Percentiles rank a stretch among this genome's conserved stretches.
phyloP scores from a whole-genome alignment of 2,329 filamentous ascomycete genomes.

The Hymenoscyphus fructigenus region DNA sequence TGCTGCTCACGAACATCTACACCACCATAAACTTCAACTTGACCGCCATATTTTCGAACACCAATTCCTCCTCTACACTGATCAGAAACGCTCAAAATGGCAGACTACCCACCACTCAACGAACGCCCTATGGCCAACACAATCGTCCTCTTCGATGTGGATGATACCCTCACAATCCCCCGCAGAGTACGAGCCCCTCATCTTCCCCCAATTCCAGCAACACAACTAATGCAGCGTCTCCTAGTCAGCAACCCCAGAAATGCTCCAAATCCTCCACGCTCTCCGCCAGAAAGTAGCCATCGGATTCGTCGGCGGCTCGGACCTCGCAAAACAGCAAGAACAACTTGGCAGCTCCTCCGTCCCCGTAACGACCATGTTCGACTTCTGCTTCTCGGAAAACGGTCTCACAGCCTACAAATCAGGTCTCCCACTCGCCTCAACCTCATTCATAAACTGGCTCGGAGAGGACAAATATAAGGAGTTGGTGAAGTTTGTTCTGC shows the following conservation, averaged over 20 bases:
- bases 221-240: neutral
- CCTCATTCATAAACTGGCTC: conserved; percentile 88
- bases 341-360: conserved; percentile 73
- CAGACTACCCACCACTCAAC: conserved; percentile 63
- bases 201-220: neutral
- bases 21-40: neutral
- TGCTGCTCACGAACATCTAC: neutral
- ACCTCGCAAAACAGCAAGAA: conserved; percentile 93
- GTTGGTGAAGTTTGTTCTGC: conserved; percentile 72
- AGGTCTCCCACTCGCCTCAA: conserved; percentile 71
- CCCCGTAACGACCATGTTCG: conserved; percentile 81
- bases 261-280: conserved; percentile 74
- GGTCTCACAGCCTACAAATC: conserved; percentile 87
- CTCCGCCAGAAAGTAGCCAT: conserved; percentile 88
- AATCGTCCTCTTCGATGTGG: conserved; percentile 94
- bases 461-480: conserved; percentile 82
- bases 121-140: conserved; percentile 89
- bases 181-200: conserved; percentile 59
- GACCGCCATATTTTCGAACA: conserved; percentile 3
- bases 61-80: neutral
- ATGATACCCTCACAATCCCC: conserved; percentile 84
- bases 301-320: conserved; percentile 89
- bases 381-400: conserved; percentile 98
- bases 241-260: conserved; percentile 72
- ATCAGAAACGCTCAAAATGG: conserved; percentile 4